Conservation (phyloP, 352 stramenopile genomes). For the Discostella stelligera region DNA sequence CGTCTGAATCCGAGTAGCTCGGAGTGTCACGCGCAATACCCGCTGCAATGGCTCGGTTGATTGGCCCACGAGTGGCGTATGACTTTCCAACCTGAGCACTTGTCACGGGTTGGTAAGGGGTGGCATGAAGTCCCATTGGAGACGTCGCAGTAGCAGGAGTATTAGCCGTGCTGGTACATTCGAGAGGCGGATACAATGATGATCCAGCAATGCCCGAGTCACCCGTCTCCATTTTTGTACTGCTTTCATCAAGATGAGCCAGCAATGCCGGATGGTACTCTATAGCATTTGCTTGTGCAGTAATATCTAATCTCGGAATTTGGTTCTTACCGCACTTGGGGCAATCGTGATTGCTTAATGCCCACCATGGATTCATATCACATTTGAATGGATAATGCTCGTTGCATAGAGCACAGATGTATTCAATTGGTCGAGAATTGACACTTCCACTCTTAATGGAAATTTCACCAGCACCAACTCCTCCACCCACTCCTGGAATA, state of each 20-base stretch:
- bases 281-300: slow-evolving; percentile 67
- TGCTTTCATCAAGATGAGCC: slow-evolving; percentile 45
- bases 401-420: slow-evolving; percentile 77
- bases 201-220: slow-evolving; percentile 11
- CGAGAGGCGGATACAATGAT: slow-evolving; percentile 5
- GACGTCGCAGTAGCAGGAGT: slow-evolving; percentile 2
- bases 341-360: slow-evolving; percentile 69
- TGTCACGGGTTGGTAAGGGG: slow-evolving; percentile 6
- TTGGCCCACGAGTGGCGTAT: slow-evolving; percentile 13
- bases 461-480: background rate
- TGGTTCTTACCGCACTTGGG: slow-evolving; percentile 77
- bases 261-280: slow-evolving; percentile 82
- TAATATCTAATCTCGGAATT: slow-evolving; percentile 79
- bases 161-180: background rate
- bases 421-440: slow-evolving; percentile 56
- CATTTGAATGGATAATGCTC: slow-evolving; percentile 68
- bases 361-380: slow-evolving; percentile 79
- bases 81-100: background rate
- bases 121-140: background rate
- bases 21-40: background rate
- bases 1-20: slow-evolving; percentile 44
- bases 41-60: slow-evolving; percentile 5
- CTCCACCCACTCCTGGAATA: background rate
- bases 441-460: background rate
- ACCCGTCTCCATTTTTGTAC: background rate